Evolutionary conservation across 345 rosid genomes (phyloP), one percentile per base, ranked within the genome.

Genomic region (Populus pruinosa): DNA sequence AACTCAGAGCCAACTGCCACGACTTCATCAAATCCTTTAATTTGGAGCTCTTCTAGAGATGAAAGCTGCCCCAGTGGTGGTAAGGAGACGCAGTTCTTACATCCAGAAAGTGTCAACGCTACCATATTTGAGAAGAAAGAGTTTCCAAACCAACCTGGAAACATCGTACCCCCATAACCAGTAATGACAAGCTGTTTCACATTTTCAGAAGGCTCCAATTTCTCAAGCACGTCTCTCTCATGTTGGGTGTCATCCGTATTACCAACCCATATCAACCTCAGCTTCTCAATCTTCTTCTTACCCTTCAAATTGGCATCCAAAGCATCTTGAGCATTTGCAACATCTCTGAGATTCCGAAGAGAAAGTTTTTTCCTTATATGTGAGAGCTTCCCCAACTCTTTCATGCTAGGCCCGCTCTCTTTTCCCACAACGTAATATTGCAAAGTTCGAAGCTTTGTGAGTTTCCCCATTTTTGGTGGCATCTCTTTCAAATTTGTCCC

Each of bases 51-150:
- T 27, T 71, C 33, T 0, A 80, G 77, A 25, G 43, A 53, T 7
- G 55, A 20, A 6, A 80, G 25, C 39, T 50, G 76, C 63, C 80
- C 83, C 20, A 76, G 50, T 2, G 83, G 35, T 31, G 83, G 70
- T 2, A 80, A 23, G 0, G 4, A 0, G 29, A n/a, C 12, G 33
- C 69, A 71, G 41, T 69, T 10, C 5, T 27, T 56, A 2, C 73
- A 76, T 16, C 56, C 55, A 23, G 0, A 0, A 9, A 76, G 73
- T 0, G 0, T 5, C 67, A 76, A 38, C 0, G 2, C 0, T 21
- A 27, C 73, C 10, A 76, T 9, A 12, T 69, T 39, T 27, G n/a
- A 39, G 39, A 68, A 69, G 23, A 25, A 67, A n/a, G 67, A 67
- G 21, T 67, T 35, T 14, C 79, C 73, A 13, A 55, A n/a, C 67